A percentile compares a stretch with the other conserved stretches of the same genome.
phyloP scores from a whole-genome alignment of 345 rosid species.

The Gossypioides kirkii region DNA sequence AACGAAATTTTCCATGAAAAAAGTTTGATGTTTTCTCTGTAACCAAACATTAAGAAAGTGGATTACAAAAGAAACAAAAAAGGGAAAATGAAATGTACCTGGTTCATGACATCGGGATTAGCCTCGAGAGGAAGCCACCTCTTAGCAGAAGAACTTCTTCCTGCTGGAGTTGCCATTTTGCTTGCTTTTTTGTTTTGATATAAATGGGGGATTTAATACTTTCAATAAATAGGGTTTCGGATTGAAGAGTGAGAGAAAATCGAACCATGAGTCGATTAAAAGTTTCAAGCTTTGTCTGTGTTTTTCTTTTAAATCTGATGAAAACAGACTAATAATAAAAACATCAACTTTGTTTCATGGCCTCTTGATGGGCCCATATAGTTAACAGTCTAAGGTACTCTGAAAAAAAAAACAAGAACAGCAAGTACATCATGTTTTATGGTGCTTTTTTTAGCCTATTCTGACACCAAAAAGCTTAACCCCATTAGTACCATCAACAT shows the following conservation, averaged over 20 bases:
- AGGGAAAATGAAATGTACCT: conserved; percentile 36
- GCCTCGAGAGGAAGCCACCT: conserved; percentile 99
- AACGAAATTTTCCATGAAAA: not conserved
- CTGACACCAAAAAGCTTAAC: conserved; percentile 5
- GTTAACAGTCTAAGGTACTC: not conserved
- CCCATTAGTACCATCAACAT: not conserved
- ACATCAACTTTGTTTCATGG: not conserved
- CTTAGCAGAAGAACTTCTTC: conserved; percentile 53
- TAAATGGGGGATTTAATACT: not conserved
- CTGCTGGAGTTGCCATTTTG: conserved; percentile 53
- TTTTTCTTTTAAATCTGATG: not conserved
- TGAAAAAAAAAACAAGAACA: not conserved
- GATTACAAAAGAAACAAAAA: not conserved
- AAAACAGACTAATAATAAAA: not conserved
- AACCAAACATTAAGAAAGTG: conserved; percentile 16
- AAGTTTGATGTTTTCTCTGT: not conserved
- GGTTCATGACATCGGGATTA: conserved; percentile 94
- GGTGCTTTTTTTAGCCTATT: not conserved
- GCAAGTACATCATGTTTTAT: not conserved
- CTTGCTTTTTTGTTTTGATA: not conserved
- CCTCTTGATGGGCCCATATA: not conserved
- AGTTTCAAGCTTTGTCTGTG: not conserved
- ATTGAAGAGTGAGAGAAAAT: not conserved
- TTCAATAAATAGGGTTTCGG: not conserved
- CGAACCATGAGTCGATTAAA: not conserved